phyloP scores from a whole-genome alignment of 495 filamentous ascomycete species.

The Penicillium roqueforti region DNA sequence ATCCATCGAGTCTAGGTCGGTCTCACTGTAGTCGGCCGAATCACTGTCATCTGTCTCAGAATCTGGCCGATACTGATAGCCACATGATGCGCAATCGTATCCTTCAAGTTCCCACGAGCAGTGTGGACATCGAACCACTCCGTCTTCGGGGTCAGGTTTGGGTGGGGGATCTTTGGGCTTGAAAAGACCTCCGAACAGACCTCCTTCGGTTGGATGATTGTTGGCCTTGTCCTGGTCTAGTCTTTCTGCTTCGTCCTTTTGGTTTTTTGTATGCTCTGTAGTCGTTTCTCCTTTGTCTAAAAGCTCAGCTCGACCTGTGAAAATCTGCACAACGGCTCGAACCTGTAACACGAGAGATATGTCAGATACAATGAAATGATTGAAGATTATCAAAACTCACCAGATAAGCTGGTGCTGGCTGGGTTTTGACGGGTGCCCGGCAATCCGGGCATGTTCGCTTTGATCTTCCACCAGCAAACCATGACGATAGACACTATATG shows the following conservation, averaged over 20 bases:
- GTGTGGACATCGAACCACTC: slow-evolving; percentile 57
- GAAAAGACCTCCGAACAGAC: slow-evolving; percentile 65
- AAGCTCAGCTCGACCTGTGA: slow-evolving; percentile 60
- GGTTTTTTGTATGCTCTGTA: slow-evolving; percentile 54
- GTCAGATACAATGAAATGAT: slow-evolving; percentile 1
- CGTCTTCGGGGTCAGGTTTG: slow-evolving; percentile 55
- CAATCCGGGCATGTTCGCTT: slow-evolving; percentile 73
- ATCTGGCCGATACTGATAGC: slow-evolving; percentile 38
- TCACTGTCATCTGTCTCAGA: slow-evolving; percentile 35
- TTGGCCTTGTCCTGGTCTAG: slow-evolving; percentile 55
- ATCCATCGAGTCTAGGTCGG: slow-evolving; percentile 26
- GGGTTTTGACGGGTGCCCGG: slow-evolving; percentile 52
- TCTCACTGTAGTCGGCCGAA: slow-evolving; percentile 30
- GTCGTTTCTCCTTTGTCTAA: slow-evolving; percentile 59
- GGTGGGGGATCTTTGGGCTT: slow-evolving; percentile 24
- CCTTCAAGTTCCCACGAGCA: slow-evolving; percentile 64
- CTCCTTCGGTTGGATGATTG: slow-evolving; percentile 45
- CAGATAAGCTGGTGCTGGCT: slow-evolving; percentile 68
- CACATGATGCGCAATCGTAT: slow-evolving; percentile 52
- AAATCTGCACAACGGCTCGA: slow-evolving; percentile 62
- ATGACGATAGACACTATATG: slow-evolving; percentile 58
- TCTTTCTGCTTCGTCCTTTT: slow-evolving; percentile 58
- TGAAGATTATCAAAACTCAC: slow-evolving; percentile 33
- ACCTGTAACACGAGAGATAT: slow-evolving; percentile 42
- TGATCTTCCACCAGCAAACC: slow-evolving; percentile 56